Evolutionary conservation across 345 rosid genomes (phyloP).

Genomic region (Pistacia integerrima): DNA sequence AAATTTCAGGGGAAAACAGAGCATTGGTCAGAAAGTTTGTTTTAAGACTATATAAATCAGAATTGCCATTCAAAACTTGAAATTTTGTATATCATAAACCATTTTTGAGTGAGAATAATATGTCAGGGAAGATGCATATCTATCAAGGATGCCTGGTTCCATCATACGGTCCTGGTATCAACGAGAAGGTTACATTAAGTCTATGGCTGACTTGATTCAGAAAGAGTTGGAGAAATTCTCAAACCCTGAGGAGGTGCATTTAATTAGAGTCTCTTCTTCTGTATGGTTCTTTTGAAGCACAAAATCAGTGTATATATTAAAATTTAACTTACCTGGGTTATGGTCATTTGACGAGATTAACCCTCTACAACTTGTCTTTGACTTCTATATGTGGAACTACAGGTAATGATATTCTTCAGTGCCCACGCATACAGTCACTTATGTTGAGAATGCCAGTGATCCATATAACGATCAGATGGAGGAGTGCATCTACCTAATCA

Average conservation of each 20-base stretch:
- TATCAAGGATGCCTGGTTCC: constrained; percentile 73
- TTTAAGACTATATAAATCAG: no score
- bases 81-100: constrained; percentile 1
- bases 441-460: constrained; percentile 82
- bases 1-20: no score
- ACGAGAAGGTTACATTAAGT: constrained; percentile 74
- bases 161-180: constrained; percentile 84
- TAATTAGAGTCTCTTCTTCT: no score
- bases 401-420: constrained; percentile 91
- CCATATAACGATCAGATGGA: constrained; percentile 93
- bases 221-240: constrained; percentile 68
- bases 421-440: constrained; percentile 96
- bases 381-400: constrained; percentile 19
- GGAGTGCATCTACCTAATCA: constrained; percentile 74
- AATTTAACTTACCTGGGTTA: background rate
- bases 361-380: constrained; percentile 2
- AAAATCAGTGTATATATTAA: no score
- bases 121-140: constrained; percentile 71
- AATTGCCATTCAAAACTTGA: no score
- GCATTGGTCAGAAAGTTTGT: no score
- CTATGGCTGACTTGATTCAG: constrained; percentile 86
- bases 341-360: background rate
- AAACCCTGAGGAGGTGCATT: constrained; percentile 69
- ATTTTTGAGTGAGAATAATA: constrained; percentile 23
- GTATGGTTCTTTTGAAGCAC: no score